Percentiles rank a stretch among this genome's conserved stretches.
These are phyloP conservation scores for Aureobasidium sp. DNA, from an alignment of 2,329 filamentous ascomycete genomes.

Conservation along the genomic window DNA sequence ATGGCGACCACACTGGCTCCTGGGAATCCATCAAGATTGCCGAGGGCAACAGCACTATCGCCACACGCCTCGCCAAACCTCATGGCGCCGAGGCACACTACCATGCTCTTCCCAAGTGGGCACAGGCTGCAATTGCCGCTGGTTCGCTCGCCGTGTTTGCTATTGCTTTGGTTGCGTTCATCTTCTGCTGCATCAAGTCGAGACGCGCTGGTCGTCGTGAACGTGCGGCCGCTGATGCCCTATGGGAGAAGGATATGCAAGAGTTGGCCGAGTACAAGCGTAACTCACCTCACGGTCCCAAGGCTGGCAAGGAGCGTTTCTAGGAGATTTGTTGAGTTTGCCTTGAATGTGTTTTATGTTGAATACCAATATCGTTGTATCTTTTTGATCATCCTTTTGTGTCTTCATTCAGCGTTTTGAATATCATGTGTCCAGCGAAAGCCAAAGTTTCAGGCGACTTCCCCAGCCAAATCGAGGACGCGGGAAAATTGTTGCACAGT, in stretches of 20 bases:
- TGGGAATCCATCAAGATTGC: conserved; percentile 42
- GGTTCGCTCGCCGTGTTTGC: conserved; percentile 37
- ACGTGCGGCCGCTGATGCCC: conserved; percentile 40
- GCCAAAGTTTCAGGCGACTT: neutral
- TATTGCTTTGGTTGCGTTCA: conserved; percentile 28
- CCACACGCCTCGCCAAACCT: conserved; percentile 30
- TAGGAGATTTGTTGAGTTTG: neutral
- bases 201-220: conserved; percentile 45
- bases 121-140: conserved; percentile 43
- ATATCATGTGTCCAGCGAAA: neutral
- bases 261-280: conserved; percentile 24
- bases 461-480: neutral
- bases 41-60: conserved; percentile 31
- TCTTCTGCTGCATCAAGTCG: conserved; percentile 44
- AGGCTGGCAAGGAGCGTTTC: neutral
- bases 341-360: neutral
- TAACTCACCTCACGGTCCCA: neutral
- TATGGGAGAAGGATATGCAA: conserved; percentile 35
- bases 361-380: neutral
- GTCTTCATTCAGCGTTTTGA: neutral
- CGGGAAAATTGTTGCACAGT: neutral
- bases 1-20: conserved; percentile 33
- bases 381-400: neutral
- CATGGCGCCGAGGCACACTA: conserved; percentile 33
- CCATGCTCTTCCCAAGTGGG: conserved; percentile 38